These are phyloP conservation scores for Mollisiaceae sp. DNA, from an alignment of 2,329 filamentous ascomycete genomes.

Conservation along the genomic window DNA sequence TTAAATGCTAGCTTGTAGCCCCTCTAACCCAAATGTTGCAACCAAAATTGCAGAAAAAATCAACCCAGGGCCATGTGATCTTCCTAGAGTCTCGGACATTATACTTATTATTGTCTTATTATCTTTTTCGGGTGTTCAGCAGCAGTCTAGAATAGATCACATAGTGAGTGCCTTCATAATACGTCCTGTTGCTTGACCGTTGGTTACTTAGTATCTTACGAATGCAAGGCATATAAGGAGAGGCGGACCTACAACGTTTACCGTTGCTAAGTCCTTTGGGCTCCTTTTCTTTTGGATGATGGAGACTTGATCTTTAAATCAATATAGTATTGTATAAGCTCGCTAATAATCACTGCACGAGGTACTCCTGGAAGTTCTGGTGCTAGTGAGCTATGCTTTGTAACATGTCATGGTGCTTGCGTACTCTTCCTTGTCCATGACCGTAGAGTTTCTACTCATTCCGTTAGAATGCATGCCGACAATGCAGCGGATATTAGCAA, in stretches of 20 bases:
- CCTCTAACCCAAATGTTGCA: neutral
- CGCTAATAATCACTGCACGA: neutral
- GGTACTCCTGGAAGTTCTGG: neutral
- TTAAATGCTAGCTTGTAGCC: neutral
- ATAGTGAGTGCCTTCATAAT: no score
- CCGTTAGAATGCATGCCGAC: neutral
- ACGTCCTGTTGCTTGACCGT: no score
- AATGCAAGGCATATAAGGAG: neutral
- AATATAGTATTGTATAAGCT: neutral
- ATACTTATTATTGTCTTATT: no score
- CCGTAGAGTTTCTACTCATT: neutral
- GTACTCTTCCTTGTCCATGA: neutral
- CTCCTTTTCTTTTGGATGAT: neutral
- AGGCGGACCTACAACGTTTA: neutral
- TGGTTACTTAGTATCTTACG: no score
- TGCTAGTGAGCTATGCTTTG: neutral
- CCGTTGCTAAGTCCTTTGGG: neutral
- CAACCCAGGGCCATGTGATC: no score
- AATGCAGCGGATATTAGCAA: neutral
- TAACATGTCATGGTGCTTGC: neutral
- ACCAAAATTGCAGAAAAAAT: neutral
- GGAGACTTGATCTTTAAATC: neutral
- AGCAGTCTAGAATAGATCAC: no score
- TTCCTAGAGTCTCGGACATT: no score
- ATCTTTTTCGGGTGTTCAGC: no score